Percentiles rank a stretch among this genome's conserved stretches.
phyloP scores from a whole-genome alignment of 176 grass and related monocot genomes.

The Rhynchospora breviuscula region DNA sequence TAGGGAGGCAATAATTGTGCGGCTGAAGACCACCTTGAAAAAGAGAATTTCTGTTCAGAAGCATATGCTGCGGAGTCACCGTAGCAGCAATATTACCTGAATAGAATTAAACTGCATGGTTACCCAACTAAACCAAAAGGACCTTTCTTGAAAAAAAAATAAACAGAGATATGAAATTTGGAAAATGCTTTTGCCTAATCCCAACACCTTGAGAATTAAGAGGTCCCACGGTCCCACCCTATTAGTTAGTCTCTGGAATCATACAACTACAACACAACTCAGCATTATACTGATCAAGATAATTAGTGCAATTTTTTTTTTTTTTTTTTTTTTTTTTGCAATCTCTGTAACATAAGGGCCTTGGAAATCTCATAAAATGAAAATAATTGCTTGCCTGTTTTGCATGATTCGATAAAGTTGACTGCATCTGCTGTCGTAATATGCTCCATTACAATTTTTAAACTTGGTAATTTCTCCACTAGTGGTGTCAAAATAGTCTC shows the following conservation, averaged over 20 bases:
- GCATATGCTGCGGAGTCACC: conserved; percentile 88
- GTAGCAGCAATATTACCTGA: conserved; percentile 80
- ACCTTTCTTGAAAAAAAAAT: not conserved
- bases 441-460: conserved; percentile 86
- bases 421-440: conserved; percentile 85
- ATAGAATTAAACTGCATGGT: conserved; percentile 11
- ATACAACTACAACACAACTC: not conserved
- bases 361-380: not conserved
- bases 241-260: not conserved
- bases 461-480: conserved; percentile 51
- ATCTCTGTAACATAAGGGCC: not conserved
- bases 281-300: not conserved
- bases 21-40: conserved; percentile 93
- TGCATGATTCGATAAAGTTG: conserved; percentile 74
- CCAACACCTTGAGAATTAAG: not conserved
- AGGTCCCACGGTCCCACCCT: no score
- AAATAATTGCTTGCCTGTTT: conserved; percentile 38
- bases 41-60: conserved; percentile 88
- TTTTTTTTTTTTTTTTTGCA: not conserved
- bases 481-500: conserved; percentile 72
- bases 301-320: not conserved
- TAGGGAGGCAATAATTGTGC: conserved; percentile 89
- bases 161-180: not conserved
- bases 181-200: not conserved
- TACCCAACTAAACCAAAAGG: not conserved